Base-by-base conservation (phyloP, 257 asterid species). In the Forsythia viridissima region DNA sequence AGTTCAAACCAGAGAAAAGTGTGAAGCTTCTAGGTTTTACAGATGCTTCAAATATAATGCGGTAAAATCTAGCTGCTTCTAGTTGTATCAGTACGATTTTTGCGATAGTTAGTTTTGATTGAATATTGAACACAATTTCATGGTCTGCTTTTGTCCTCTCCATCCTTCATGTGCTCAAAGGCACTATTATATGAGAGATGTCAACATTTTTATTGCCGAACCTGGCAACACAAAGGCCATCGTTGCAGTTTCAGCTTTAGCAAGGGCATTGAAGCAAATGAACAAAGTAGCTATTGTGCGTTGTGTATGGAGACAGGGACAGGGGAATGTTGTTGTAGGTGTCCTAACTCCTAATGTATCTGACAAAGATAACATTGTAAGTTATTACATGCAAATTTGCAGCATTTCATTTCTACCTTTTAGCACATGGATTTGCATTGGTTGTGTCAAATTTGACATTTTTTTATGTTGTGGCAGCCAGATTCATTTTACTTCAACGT, bases 231-330 rank as follows among this genome's bases (percentile, higher is more conserved):
- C 86, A 72, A 89, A 81, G 83, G 93, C 98, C 80, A 82, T 74
- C 51, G 80, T 80, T 51, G 98, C 98, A 40, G 83, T 95, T 86
- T 95, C 99, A 75, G 94, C 98, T 65, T 84, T 93, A 77, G 96
- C 93, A 83, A 93, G 99, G 73, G 96, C 99, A 71, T 85, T 95
- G 96, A 92, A 92, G 88, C 98, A 92, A 80, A 86, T 79, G 88
- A 87, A 89, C 83, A 92, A 91, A 88, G 96, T 89, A 59, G 99
- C 99, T 38, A 91, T 95, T 80, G 74, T 93, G 68, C 99, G 99
- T 63, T 95, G 98, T 74, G 98, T 91, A 69, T 95, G 99, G 99
- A 95, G 97, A 81, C 98, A 93, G 85, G 98, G 98, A 41, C 99
- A 92, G 88, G 83, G 91, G 38, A 95, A 85, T 85, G 99, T 93